Conservation (phyloP, 148 eudicot genomes). For the Beta vulgaris region DNA sequence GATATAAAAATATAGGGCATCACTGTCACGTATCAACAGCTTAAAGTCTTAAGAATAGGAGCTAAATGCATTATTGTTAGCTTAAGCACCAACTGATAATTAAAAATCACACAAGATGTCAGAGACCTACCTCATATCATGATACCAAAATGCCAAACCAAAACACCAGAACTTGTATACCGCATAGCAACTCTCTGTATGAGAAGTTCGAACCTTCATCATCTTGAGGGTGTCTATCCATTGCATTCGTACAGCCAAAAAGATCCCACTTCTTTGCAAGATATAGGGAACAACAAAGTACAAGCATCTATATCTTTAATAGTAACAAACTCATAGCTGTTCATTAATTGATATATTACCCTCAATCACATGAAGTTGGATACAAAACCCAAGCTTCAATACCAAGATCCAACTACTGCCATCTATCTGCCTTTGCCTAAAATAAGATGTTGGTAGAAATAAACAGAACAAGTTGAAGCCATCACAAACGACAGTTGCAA, state of each 20-base stretch:
- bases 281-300: constrained; percentile 24
- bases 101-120: background rate
- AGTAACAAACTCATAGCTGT: constrained; percentile 24
- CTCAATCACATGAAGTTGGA: constrained; percentile 26
- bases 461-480: constrained; percentile 31
- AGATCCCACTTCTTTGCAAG: constrained; percentile 22
- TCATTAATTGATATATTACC: constrained; percentile 25
- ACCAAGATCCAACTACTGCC: constrained; percentile 33
- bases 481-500: constrained; percentile 31
- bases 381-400: constrained; percentile 37
- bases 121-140: constrained; percentile 24
- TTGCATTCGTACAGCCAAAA: constrained; percentile 20
- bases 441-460: constrained; percentile 29
- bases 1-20: background rate
- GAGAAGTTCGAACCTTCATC: constrained; percentile 15
- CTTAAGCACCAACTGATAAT: background rate
- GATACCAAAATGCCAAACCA: constrained; percentile 4
- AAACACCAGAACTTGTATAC: constrained; percentile 12
- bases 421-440: constrained; percentile 34
- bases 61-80: background rate
- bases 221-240: constrained; percentile 23
- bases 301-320: constrained; percentile 28
- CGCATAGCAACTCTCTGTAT: constrained; percentile 10
- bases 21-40: too few species aligned
- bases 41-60: background rate